A percentile compares a stretch with the other conserved stretches of the same genome.
Evolutionary conservation across 495 filamentous ascomycete genomes (phyloP).

Genomic region (Gamarada debralockiae): DNA sequence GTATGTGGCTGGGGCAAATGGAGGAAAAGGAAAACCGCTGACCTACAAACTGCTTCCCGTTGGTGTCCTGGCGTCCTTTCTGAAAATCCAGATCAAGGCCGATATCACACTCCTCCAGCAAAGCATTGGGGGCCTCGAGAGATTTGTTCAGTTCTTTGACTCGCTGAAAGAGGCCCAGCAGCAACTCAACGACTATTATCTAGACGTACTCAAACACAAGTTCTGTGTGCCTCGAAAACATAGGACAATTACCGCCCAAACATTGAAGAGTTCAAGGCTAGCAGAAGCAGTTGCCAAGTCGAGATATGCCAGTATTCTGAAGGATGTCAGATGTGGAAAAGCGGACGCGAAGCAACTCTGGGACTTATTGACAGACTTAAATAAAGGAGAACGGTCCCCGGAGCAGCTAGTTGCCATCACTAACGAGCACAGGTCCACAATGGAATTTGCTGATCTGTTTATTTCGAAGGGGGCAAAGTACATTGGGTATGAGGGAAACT

Average conservation of each 20-base stretch:
- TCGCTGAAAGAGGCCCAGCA: conserved; percentile 9
- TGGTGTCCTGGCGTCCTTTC: conserved; percentile 12
- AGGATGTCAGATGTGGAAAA: too few species aligned
- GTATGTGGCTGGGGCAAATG: conserved; percentile 11
- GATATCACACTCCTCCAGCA: neutral
- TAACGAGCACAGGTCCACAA: conserved; percentile 1
- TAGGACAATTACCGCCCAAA: too few species aligned
- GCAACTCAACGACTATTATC: conserved; percentile 24
- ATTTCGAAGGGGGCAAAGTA: conserved; percentile 18
- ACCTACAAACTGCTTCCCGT: conserved; percentile 24
- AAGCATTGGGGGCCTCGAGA: conserved; percentile 7
- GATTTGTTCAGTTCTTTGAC: conserved; percentile 21
- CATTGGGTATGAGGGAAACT: conserved; percentile 14
- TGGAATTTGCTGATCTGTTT: conserved; percentile 18
- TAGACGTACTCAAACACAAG: conserved; percentile 13
- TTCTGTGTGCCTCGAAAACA: conserved; percentile 6
- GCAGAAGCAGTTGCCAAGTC: too few species aligned
- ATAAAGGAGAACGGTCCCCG: neutral
- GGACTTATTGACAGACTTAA: neutral
- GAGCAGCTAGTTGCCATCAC: neutral
- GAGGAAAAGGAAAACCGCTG: conserved; percentile 26
- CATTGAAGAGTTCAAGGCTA: too few species aligned
- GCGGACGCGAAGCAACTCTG: too few species aligned
- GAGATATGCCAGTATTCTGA: too few species aligned
- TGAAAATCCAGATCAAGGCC: neutral